Percentiles rank a stretch among this genome's conserved stretches.
Evolutionary conservation across 2,329 filamentous ascomycete genomes (phyloP).

Genomic region (Fusarium duplospermum): DNA sequence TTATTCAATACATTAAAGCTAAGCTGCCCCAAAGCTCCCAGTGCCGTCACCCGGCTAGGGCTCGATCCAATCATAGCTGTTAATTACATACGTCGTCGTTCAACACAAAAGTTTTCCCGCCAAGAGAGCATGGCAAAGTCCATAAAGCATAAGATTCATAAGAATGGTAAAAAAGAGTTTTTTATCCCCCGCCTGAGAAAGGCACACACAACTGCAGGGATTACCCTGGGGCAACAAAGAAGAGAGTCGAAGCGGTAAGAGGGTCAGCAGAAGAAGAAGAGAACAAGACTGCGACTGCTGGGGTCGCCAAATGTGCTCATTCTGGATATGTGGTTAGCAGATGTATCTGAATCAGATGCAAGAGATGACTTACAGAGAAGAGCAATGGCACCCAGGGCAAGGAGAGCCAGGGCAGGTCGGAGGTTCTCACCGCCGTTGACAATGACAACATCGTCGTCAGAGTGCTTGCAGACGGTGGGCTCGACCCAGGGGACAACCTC

Average conservation of each 20-base stretch:
- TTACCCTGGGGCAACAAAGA: constrained; percentile 16
- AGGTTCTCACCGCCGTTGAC: constrained; percentile 26
- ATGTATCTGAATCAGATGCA: accelerated
- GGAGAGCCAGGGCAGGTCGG: constrained; percentile 30
- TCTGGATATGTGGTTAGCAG: constrained; percentile 7
- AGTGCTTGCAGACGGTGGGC: constrained; percentile 32
- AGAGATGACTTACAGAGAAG: constrained; percentile 25
- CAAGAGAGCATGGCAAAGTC: constrained; percentile 10
- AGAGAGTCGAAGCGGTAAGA: constrained; percentile 6
- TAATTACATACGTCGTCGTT: constrained; percentile 27
- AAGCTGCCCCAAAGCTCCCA: constrained; percentile 4
- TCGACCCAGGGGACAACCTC: constrained; percentile 20
- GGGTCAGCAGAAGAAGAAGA: constrained; percentile 18
- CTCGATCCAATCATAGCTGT: constrained; percentile 30
- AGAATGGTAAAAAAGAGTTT: neutral
- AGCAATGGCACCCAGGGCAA: constrained; percentile 27
- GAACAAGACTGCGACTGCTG: neutral
- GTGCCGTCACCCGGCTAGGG: constrained; percentile 7
- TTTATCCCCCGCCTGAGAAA: constrained; percentile 12
- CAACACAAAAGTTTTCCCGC: constrained; percentile 19
- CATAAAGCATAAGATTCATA: constrained; percentile 25
- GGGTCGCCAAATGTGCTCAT: neutral
- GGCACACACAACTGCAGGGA: constrained; percentile 28
- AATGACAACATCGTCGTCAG: constrained; percentile 28
- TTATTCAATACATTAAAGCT: constrained; percentile 24